Base-by-base conservation (phyloP, 1,139 yeast genomes). In the Tardiomyces digboiensis region DNA sequence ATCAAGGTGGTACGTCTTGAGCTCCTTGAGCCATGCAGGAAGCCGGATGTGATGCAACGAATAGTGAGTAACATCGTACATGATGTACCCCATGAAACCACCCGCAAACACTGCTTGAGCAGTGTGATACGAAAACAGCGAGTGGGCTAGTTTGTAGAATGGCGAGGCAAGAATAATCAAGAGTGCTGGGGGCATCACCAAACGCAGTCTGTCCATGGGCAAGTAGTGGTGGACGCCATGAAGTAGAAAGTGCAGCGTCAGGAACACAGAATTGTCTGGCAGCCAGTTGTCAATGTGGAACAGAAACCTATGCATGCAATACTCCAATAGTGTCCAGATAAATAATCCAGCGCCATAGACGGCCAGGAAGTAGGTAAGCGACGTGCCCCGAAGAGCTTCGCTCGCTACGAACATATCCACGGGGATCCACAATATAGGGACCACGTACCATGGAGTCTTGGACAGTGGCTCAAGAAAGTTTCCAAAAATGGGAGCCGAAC, bases 181-280 rank as follows among this genome's bases (percentile, higher is more conserved):
- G 58, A 91, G 69, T 0, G 97, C 72, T 40, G 99, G 99, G 4
- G 99, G 99, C 82, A 91, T 82, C 39, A 91, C 99, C 60, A 91
- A 75, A 61, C 99, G 79, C 64, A 80, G 72, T 47, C 78, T 77
- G 67, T 91, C 99, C 98, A 93, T 91, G 49, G 99, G 99, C 56
- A 91, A 73, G 65, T 87, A 91, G 64, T 91, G 99, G 63, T 91
- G 99, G 45, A 89, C 83, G 43, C 99, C 99, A 59, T 91, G 99
- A 52, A 89, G 71, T 51, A 88, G 66, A 72, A 91, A 91, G 65
- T 91, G 99, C 40, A 87, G 55, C 1, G 95, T 78, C 58, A 83
- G 80, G 18, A 85, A 84, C 29, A 75, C 47, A 42, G 80, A 82
- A 63, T 83, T 77, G 53, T 86, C 85, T 12, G 99, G 99, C 52